Evolutionary conservation across 495 filamentous ascomycete genomes (phyloP), one percentile per base, ranked within the genome.

Genomic region (Parachaetomium inaequale): DNA sequence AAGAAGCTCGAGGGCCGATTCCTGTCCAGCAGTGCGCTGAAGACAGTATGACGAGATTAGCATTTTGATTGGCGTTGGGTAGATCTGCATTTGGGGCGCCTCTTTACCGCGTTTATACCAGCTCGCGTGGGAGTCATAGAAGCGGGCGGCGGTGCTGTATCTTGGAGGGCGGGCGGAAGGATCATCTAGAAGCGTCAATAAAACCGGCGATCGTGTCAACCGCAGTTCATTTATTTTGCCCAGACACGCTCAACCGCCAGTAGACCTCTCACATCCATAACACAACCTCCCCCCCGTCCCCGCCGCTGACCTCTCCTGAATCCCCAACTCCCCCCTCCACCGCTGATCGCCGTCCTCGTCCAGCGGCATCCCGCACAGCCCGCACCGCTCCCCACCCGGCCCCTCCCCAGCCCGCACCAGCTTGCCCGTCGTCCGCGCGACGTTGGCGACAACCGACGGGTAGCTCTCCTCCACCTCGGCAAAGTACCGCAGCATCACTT

Each of bases 391-490:
- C 4, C 17, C 59, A 4, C 28, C 52, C 2, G 15, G 50, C 2
- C 34, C 40, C 40, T 31, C 15, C 7, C 49, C 49, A 10, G 66
- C 55, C 57, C 79, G 67, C 38, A 84, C 70, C 32, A 98, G 80
- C 75, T 93, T 95, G 60, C 87, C 86, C 11, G 87, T 87, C 31
- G 92, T 98, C 61, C 89, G 83, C 5, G 96, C 91, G 11, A 98
- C 94, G 69, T 98, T 98, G 17, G 91, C 86, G 64, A 98, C 94
- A 28, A 98, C 90, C 58, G 87, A 90, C 11, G 93, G 93, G 72
- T 93, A 98, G 52, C 88, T 90, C 59, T 84, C 82, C 71, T 97
- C 95, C 26, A 96, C 92, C 7, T 87, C 90, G 53, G 83, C 81
- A 67, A 98, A 94, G 69, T 96, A 98, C 46, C 92, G 86, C 50